Percentiles rank a stretch among this genome's conserved stretches.
phyloP scores from a whole-genome alignment of 2,329 filamentous ascomycete species.

The Amesomyces nigricolor region DNA sequence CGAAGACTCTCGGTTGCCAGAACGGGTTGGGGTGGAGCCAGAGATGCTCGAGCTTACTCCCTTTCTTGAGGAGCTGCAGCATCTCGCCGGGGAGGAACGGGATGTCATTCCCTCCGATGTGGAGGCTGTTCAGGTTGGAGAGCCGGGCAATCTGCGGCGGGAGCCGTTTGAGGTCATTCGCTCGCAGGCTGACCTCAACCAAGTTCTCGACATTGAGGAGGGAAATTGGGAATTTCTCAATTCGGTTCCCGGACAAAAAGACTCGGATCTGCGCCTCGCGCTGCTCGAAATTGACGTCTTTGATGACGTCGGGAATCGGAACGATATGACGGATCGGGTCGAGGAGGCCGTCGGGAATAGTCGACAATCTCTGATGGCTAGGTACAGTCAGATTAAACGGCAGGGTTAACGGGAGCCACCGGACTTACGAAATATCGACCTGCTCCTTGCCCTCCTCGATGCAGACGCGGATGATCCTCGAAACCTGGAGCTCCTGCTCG shows the following conservation, averaged over 20 bases:
- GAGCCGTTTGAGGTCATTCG: conserved; percentile 56
- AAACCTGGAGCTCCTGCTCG: conserved; percentile 40
- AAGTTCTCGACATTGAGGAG: conserved; percentile 58
- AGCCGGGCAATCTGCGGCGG: conserved; percentile 55
- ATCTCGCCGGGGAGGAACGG: conserved; percentile 58
- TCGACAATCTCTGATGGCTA: conserved; percentile 43
- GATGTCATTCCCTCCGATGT: conserved; percentile 59
- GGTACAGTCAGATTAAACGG: conserved; percentile 1
- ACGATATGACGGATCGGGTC: conserved; percentile 50
- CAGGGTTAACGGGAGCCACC: not conserved
- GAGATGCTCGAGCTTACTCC: conserved; percentile 46
- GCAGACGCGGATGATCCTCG: conserved; percentile 44
- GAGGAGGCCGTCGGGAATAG: conserved; percentile 52
- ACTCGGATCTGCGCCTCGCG: conserved; percentile 55
- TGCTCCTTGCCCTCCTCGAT: conserved; percentile 54
- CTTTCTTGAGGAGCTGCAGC: conserved; percentile 46
- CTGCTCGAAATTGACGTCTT: conserved; percentile 54
- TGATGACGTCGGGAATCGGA: conserved; percentile 48
- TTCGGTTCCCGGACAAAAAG: conserved; percentile 54
- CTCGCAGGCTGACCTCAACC: conserved; percentile 60
- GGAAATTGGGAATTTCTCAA: conserved; percentile 51
- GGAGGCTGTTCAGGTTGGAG: conserved; percentile 54
- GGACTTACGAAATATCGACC: conserved; percentile 56
- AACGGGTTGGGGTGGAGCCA: conserved; percentile 60
- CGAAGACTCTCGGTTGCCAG: conserved; percentile 25